These are phyloP conservation scores for Camelina sativa DNA, from an alignment of 345 rosid species.

Conservation along the genomic window DNA sequence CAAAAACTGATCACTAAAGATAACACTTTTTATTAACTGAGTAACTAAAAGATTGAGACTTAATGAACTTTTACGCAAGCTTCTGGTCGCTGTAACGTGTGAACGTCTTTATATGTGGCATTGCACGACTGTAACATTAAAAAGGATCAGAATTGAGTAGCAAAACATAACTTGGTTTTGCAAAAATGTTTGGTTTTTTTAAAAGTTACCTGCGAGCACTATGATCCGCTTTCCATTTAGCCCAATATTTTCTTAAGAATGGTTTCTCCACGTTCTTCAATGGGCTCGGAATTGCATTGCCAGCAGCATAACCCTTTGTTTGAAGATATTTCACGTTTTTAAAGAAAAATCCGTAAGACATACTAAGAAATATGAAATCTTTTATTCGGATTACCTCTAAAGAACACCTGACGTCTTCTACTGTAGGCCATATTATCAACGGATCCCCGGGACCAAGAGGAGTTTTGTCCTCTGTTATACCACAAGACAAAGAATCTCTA, in stretches of 20 bases:
- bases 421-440: constrained; percentile 87
- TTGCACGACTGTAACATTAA: constrained; percentile 66
- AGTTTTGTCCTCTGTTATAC: constrained; percentile 68
- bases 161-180: not conserved
- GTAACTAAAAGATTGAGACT: constrained; percentile 11
- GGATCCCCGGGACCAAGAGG: constrained; percentile 86
- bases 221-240: constrained; percentile 87
- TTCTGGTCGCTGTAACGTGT: constrained; percentile 80
- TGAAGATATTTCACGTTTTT: constrained; percentile 31
- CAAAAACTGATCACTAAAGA: constrained; percentile 21
- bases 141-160: constrained; percentile 29
- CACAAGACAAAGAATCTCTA: constrained; percentile 83
- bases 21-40: not conserved
- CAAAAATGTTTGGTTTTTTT: not conserved
- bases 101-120: constrained; percentile 97
- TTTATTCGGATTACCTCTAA: constrained; percentile 67
- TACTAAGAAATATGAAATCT: constrained; percentile 2
- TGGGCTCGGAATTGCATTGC: constrained; percentile 89
- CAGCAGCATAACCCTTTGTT: constrained; percentile 89
- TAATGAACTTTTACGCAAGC: constrained; percentile 69
- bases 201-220: constrained; percentile 69
- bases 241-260: constrained; percentile 85
- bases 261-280: constrained; percentile 84
- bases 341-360: constrained; percentile 29
- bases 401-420: constrained; percentile 91